Evolutionary conservation across 805 yeast species (phyloP), one percentile per base, ranked within the genome.

Genomic region (Candida maesae): DNA sequence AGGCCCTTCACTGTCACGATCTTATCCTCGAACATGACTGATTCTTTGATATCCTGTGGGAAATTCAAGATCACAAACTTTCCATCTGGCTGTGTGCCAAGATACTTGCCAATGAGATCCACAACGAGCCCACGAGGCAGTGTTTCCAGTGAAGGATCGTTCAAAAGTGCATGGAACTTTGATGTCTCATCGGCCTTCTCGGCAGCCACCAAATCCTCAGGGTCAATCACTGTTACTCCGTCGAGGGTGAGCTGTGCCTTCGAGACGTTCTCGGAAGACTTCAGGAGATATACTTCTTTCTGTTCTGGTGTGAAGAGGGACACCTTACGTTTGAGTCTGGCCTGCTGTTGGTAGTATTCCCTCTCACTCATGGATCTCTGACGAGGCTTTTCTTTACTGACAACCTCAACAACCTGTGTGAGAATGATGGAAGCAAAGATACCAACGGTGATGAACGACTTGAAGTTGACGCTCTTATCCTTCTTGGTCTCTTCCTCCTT

Each of bases 11-110:
- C 73, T 9, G 71, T 70, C 2, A 80, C 72, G 20, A 84, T 69
- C 44, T 82, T 86, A 50, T 79, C 84, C 57, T 84, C 93, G 47
- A 84, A 84, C 52, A 76, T 78, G 39, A 80, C 74, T 3, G 87
- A 83, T 45, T 84, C 90, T 36, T 74, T 74, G 29, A 84, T 71
- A 18, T 69, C 67, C 36, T 67, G 70, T 3, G 91, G 90, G 55
- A 75, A 83, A 52, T 80, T 76, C 20, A 73, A 54, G 36, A 84
- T 58, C 0, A 80, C 49, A 27, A 79, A 74, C 29, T 66, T 65
- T 2, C 42, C 41, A n/a, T 45, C 26, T 25, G 52, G 49, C 4
- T 53, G 46, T 2, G 51, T 51, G 28, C 51, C 52, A 31, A 69
- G 44, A 39, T 58, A 54, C 33, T 57, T 50, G 2, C 61, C 61